Evolutionary conservation across 2,329 filamentous ascomycete species (phyloP), one percentile per base, ranked within the genome.

Genomic region (Whalleya microplaca): DNA sequence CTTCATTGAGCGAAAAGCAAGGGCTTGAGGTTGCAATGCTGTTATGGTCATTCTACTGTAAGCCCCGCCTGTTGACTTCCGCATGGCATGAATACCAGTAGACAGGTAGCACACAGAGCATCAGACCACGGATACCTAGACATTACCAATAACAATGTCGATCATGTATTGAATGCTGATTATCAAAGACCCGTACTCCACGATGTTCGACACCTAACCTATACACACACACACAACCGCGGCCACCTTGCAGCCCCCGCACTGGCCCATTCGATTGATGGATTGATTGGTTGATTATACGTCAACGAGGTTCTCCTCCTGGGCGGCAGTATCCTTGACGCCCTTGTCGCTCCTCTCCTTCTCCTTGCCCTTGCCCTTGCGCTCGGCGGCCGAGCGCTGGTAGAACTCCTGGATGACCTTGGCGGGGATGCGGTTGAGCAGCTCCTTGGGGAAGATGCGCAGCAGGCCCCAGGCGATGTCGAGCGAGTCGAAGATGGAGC

Each of bases 401-500:
- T 94, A 95, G 79, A 86, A 95, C 75, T 94, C 90, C 70, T 92
- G 88, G 68, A 95, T 84, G 43, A 92, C 74, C 80, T 92, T 92
- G 80, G 86, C 86, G 57, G 91, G 91, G 71, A 95, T 92, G 78
- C 96, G 91, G 82, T 99, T 99, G 69, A 99, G 90, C 67, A 97
- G 80, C 70, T 99, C 95, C 86, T 96, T 97, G 76, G 94, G 94
- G 83, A 94, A 99, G 76, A 99, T 96, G 65, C 95, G 88, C 66
- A 99, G 87, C 75, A 99, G 79, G 72, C 92, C 94, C 95, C 95
- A 99, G 42, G 95, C 96, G 68, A 96, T 85, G 69, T 99, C 96
- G 61, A 99, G 85, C 45, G 92, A 96, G 76, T 99, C 95, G 76
- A 86, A 93, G 72, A 99, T 96, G 62, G 83, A 88, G 69, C 95